These are phyloP conservation scores for Penicillium nordicum DNA, from an alignment of 2,329 filamentous ascomycete species.

Conservation along the genomic window DNA sequence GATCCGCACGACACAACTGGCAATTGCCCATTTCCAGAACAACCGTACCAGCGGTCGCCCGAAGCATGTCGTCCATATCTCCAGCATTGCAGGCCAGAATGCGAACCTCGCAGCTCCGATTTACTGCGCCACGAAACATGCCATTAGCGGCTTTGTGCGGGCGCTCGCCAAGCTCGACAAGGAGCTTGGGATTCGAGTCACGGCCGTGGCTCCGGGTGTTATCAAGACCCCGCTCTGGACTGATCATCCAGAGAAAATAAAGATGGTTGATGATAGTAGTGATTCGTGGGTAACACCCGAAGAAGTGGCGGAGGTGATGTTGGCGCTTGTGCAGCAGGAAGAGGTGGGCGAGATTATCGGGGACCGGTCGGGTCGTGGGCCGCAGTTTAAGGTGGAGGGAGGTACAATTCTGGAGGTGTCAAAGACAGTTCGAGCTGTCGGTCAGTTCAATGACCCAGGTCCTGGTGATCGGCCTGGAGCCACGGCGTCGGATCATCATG, in stretches of 20 bases:
- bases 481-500: constrained; percentile 42
- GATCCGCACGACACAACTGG: constrained; percentile 51
- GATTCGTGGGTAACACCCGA: constrained; percentile 61
- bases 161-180: constrained; percentile 50
- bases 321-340: constrained; percentile 52
- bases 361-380: constrained; percentile 29
- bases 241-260: constrained; percentile 59
- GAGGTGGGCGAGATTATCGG: constrained; percentile 38
- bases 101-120: constrained; percentile 42
- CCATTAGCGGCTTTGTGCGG: constrained; percentile 49
- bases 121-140: constrained; percentile 51
- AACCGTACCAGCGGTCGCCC: constrained; percentile 28
- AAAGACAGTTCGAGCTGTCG: constrained; percentile 51
- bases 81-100: constrained; percentile 47
- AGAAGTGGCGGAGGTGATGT: constrained; percentile 59
- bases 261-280: constrained; percentile 45
- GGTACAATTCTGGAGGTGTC: constrained; percentile 57
- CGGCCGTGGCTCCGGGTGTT: constrained; percentile 58
- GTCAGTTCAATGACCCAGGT: constrained; percentile 53
- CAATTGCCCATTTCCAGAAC: constrained; percentile 48
- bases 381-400: constrained; percentile 40
- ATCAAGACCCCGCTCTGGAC: constrained; percentile 62
- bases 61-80: constrained; percentile 49
- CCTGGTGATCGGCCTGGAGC: constrained; percentile 48
- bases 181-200: constrained; percentile 53